Evolutionary conservation across 2,329 filamentous ascomycete species (phyloP).

Genomic region (Exophiala mesophila): DNA sequence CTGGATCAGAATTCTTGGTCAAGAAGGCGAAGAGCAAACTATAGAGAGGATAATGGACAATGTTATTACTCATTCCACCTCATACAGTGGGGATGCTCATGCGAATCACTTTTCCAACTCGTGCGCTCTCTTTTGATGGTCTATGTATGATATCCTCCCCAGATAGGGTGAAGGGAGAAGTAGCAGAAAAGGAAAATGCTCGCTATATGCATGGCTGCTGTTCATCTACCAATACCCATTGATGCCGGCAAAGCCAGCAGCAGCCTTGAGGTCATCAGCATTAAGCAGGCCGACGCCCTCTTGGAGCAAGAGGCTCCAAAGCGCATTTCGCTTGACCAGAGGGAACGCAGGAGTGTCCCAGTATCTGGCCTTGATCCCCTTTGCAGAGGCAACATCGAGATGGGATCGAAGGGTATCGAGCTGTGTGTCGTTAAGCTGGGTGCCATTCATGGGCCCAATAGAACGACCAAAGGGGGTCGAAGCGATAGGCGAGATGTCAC

Average conservation of each 20-base stretch:
- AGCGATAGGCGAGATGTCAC: conserved; percentile 50
- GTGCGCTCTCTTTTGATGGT: too few relatives aligned
- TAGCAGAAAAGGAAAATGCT: too few relatives aligned
- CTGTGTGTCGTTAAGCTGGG: conserved; percentile 44
- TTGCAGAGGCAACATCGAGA: conserved; percentile 49
- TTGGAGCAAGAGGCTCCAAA: conserved; percentile 54
- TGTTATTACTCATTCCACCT: not conserved
- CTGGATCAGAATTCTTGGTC: conserved; percentile 56
- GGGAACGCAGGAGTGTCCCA: conserved; percentile 61
- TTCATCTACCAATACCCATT: conserved; percentile 23
- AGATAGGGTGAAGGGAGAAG: too few relatives aligned
- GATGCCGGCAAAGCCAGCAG: conserved; percentile 31
- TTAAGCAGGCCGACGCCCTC: conserved; percentile 60
- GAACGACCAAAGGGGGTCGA: conserved; percentile 46
- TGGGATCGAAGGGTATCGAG: conserved; percentile 48
- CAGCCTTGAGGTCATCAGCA: conserved; percentile 57
- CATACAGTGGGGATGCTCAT: not conserved
- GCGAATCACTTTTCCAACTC: too few relatives aligned
- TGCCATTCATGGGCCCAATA: conserved; percentile 40
- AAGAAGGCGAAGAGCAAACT: conserved; percentile 35
- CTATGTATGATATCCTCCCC: too few relatives aligned
- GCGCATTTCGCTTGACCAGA: conserved; percentile 51
- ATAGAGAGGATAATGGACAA: conserved; percentile 10
- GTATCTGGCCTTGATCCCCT: conserved; percentile 57
- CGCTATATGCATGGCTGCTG: too few relatives aligned